phyloP scores from a whole-genome alignment of 1,284 basidiomycete species.

The Ganoderma lingzhi region DNA sequence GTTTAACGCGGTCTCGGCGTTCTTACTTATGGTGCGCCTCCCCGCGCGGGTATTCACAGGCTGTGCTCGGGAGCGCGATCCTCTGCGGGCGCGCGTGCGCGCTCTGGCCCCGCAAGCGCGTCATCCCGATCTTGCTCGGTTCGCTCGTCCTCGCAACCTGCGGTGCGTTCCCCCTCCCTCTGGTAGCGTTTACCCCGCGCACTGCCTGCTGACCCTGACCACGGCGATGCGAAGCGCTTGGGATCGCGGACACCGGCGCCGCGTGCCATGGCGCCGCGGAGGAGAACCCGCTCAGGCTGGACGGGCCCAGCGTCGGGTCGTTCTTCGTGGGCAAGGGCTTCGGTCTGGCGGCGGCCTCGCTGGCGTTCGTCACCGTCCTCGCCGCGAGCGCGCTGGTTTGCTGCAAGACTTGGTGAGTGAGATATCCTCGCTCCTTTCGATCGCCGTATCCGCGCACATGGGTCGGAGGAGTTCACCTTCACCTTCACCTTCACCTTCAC shows the following conservation, averaged over 20 bases:
- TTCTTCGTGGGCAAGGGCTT: neutral
- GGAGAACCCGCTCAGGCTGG: slow-evolving; percentile 6
- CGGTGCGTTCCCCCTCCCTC: neutral
- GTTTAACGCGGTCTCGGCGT: too few relatives aligned
- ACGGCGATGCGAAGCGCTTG: neutral
- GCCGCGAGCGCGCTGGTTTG: neutral
- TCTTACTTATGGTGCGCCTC: too few relatives aligned
- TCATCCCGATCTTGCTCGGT: neutral
- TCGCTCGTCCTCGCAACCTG: neutral
- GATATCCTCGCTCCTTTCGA: neutral
- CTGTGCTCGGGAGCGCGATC: neutral
- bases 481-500: too few relatives aligned
- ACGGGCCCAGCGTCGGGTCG: slow-evolving; percentile 1
- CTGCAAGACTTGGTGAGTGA: neutral
- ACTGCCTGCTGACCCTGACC: neutral
- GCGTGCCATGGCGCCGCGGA: neutral
- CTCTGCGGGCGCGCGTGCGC: neutral
- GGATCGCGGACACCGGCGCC: neutral
- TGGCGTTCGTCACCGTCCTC: neutral
- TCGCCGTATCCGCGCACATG: neutral
- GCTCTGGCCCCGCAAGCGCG: neutral
- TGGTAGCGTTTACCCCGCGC: neutral
- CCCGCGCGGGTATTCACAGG: neutral
- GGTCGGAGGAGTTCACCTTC: neutral
- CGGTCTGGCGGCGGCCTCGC: neutral